A percentile compares a stretch with the other conserved stretches of the same genome.
Evolutionary conservation across 495 filamentous ascomycete species (phyloP).

Genomic region (Astrocystis sublimbata): DNA sequence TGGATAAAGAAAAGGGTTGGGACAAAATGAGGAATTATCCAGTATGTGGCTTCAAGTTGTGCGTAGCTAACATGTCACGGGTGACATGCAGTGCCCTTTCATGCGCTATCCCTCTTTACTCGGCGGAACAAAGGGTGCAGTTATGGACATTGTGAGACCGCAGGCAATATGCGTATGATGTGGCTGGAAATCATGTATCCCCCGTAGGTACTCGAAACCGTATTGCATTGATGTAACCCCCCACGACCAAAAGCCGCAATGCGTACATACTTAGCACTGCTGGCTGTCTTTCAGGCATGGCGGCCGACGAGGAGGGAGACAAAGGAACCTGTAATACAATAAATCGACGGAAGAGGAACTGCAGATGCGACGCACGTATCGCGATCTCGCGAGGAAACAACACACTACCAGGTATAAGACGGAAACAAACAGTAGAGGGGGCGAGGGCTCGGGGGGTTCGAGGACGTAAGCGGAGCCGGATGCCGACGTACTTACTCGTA

Average conservation of each 20-base stretch:
- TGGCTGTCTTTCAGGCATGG: too few relatives aligned
- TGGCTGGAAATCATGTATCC: conserved; percentile 3
- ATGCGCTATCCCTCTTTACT: not conserved
- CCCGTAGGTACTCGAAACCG: not conserved
- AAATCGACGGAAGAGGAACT: conserved; percentile 2
- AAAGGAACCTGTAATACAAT: not conserved
- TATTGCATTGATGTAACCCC: conserved; percentile 12
- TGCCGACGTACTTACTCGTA: not conserved
- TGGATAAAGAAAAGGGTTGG: conserved; percentile 4
- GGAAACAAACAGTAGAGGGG: not conserved
- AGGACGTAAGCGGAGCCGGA: not conserved
- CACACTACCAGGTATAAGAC: conserved; percentile 1
- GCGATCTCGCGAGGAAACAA: not conserved
- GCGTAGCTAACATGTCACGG: too few relatives aligned
- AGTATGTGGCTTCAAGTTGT: not conserved
- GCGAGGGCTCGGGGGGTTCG: too few relatives aligned
- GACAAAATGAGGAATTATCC: not conserved
- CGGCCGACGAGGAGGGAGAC: not conserved
- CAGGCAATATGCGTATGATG: not conserved
- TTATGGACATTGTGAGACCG: not conserved
- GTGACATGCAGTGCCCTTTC: not conserved
- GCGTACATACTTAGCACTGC: too few relatives aligned
- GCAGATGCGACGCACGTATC: not conserved
- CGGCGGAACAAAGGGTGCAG: too few relatives aligned
- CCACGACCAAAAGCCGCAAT: not conserved